Evolutionary conservation across 1,139 yeast genomes (phyloP), one percentile per base, ranked within the genome.

Genomic region (Yamadazyma epiphylla): DNA sequence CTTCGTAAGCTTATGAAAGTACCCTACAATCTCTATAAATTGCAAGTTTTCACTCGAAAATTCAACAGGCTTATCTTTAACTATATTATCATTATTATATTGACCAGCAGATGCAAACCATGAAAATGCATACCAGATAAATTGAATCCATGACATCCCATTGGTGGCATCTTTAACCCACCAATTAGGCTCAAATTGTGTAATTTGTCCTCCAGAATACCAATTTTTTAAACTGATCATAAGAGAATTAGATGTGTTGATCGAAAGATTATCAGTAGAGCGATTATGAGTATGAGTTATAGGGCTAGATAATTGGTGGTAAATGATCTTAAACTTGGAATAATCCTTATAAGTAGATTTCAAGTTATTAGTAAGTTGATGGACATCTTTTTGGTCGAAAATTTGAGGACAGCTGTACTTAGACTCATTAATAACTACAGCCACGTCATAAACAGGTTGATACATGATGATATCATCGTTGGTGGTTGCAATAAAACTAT

Each of bases 91-190:
- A 15, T 36, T 36, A 17, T 45, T 45, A 11, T 70, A 66, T 38
- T 74, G 80, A 4, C 95, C 95, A 2, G 94, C 94, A 20, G 86
- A 76, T 2, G 91, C 89, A 81, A 88, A 82, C 87, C 91, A 83
- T 23, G 82, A 67, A 37, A 84, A 70, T 0, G 89, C 87, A 36
- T 77, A 74, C 79, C 87, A 80, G 1, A 81, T 60, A 30, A 73
- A 68, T 45, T 81, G 86, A 26, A 70, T 60, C 78, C 88, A 74
- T 1, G 86, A 69, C 15, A 72, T 51, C 1, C 81, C 67, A 35
- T 76, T 80, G 1, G 74, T 63, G 2, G 67, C 64, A 4, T 53
- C 45, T 2, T 51, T 48, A 3, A 49, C 35, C 77, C 77, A 71
- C 77, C 77, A 72, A 12, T 45, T 38, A 2, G 70, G 70, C 37